These are phyloP conservation scores for Aegilops longissima DNA, from an alignment of 176 grass and related monocot genomes.

Conservation along the genomic window DNA sequence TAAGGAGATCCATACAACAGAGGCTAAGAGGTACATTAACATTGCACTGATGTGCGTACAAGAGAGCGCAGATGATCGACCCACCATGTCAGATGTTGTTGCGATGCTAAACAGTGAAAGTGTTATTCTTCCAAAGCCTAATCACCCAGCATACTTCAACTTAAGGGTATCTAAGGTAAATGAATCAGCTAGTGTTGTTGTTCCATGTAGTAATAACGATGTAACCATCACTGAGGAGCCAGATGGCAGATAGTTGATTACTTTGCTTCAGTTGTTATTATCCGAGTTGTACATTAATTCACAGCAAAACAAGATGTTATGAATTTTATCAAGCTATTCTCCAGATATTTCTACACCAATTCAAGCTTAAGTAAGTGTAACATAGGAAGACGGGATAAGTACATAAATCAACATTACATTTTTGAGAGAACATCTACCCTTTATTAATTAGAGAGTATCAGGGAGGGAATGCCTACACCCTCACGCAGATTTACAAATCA, in stretches of 20 bases:
- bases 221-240: constrained; percentile 15
- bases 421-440: no score
- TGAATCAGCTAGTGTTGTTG: neutral
- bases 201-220: neutral
- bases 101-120: neutral
- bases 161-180: constrained; percentile 4
- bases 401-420: no score
- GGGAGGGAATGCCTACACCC: no score
- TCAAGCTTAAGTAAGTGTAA: no score
- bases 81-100: constrained; percentile 35
- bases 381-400: no score
- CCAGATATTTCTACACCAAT: no score
- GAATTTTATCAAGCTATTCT: no score
- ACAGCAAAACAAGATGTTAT: no score
- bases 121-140: constrained; percentile 9
- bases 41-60: constrained; percentile 38
- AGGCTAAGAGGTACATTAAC: constrained; percentile 23
- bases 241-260: constrained; percentile 12
- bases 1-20: neutral
- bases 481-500: no score
- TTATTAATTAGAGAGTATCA: no score
- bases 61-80: constrained; percentile 27
- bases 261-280: neutral
- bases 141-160: constrained; percentile 35
- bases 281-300: no score